Conservation (phyloP, 2,329 filamentous ascomycete species). For the Colletotrichum gloeosporioides region DNA sequence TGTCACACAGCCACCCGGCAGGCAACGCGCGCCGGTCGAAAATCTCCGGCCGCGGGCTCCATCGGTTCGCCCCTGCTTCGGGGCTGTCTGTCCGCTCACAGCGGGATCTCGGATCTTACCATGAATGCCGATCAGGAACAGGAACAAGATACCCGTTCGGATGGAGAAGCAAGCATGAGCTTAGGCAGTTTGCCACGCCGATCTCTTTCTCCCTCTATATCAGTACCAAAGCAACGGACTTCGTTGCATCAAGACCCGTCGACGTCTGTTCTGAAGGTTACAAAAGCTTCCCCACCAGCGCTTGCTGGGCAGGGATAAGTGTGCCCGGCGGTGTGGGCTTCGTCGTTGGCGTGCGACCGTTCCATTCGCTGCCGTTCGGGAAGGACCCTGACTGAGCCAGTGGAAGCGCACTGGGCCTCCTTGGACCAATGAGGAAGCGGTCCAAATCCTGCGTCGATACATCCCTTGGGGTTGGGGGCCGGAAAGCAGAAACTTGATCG, state of each 20-base stretch:
- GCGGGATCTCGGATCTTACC: not conserved
- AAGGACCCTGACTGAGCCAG: not conserved
- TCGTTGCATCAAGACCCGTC: not conserved
- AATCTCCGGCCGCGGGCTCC: not conserved
- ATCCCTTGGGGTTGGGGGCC: no score
- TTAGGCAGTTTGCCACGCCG: not conserved
- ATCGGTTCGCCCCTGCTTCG: not conserved
- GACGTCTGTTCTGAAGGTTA: no score
- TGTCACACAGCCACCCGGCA: not conserved
- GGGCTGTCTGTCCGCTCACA: not conserved
- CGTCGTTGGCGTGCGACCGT: not conserved
- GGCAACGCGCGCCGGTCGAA: not conserved
- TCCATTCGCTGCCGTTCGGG: not conserved
- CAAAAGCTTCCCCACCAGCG: not conserved
- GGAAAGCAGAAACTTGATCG: no score
- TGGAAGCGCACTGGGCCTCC: not conserved
- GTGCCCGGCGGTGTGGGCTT: not conserved
- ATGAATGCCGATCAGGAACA: not conserved
- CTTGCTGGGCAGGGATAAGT: not conserved
- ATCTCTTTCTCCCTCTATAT: not conserved
- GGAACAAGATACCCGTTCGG: not conserved
- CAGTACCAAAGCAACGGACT: not conserved
- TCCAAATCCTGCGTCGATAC: no score
- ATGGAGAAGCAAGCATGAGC: not conserved
- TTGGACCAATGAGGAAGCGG: not conserved